Percentiles rank a stretch among this genome's conserved stretches.
Conservation (phyloP, 306 rosid genomes). For the Casuarina cunninghamiana region DNA sequence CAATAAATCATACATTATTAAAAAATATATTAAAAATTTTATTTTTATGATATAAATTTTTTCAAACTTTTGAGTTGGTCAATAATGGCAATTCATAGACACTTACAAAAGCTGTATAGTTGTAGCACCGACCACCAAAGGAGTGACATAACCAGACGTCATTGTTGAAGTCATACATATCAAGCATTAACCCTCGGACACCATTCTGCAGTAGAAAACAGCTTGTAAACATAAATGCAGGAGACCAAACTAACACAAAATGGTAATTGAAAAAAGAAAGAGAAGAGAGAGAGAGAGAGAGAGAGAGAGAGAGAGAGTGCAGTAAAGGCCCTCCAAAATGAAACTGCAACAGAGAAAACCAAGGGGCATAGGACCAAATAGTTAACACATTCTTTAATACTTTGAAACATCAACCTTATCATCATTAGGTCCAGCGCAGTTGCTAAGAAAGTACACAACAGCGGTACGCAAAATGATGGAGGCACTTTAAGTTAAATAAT, state of each 20-base stretch:
- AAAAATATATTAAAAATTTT: too few species aligned
- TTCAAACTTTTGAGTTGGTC: too few species aligned
- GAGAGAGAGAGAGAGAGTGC: too few species aligned
- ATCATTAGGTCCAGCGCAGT: not conserved
- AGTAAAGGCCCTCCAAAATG: not conserved
- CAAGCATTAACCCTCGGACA: conserved; percentile 88
- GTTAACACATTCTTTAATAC: not conserved
- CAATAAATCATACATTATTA: too few species aligned
- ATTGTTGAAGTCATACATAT: conserved; percentile 77
- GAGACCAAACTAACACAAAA: not conserved
- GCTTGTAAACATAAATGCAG: not conserved
- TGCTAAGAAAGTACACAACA: not conserved
- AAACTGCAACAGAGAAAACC: not conserved
- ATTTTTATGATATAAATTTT: too few species aligned
- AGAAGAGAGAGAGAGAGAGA: too few species aligned
- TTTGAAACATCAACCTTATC: not conserved
- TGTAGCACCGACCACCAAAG: conserved; percentile 72
- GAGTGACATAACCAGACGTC: conserved; percentile 93
- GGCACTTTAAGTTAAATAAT: not conserved
- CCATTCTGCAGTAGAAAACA: conserved; percentile 64
- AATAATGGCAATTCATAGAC: not conserved
- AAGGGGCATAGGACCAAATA: not conserved
- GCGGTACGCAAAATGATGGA: not conserved
- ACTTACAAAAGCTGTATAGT: conserved; percentile 94
- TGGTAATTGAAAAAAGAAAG: not conserved